Percentiles rank a stretch among this genome's conserved stretches.
Conservation (phyloP, 1,284 basidiomycete species). For the Vanrija pseudolonga region DNA sequence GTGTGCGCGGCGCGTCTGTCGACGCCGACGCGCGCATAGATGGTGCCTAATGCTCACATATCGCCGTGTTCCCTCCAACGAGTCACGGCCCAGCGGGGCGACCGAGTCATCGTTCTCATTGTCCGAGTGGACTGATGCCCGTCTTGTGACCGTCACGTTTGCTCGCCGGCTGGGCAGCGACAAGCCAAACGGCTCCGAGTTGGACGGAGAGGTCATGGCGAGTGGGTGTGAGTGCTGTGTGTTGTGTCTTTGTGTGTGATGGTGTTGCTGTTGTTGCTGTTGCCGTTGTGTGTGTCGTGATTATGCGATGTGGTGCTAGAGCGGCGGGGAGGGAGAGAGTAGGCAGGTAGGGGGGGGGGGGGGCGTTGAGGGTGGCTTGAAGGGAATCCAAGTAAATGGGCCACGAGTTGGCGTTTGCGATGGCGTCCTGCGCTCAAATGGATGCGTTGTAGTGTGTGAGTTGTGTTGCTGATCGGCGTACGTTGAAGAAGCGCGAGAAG, state of each 20-base stretch:
- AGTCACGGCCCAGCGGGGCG: conserved; percentile 12
- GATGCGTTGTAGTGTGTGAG: too few species aligned
- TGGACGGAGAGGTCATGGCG: conserved; percentile 12
- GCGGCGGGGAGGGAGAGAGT: neutral
- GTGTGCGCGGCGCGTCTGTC: neutral
- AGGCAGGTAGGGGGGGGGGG: too few species aligned
- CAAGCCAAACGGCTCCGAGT: conserved; percentile 11
- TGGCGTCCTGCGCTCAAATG: too few species aligned
- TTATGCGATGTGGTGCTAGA: too few species aligned
- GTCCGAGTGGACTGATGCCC: conserved; percentile 13
- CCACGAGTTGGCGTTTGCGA: neutral
- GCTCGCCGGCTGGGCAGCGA: conserved; percentile 14
- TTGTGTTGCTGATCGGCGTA: too few species aligned
- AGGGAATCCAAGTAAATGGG: conserved; percentile 10
- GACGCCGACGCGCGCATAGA: neutral
- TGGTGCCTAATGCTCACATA: conserved; percentile 7
- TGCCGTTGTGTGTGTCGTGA: too few species aligned
- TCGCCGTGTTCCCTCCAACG: conserved; percentile 18
- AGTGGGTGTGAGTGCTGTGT: too few species aligned
- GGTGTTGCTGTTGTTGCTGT: neutral
- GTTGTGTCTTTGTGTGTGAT: neutral
- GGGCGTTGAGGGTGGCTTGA: neutral
- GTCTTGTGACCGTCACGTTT: conserved; percentile 15
- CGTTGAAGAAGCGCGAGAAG: too few species aligned
- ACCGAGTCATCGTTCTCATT: conserved; percentile 14